These are phyloP conservation scores for Plasmodium gallinaceum DNA, from an alignment of 169 alveolate species.

Conservation along the genomic window DNA sequence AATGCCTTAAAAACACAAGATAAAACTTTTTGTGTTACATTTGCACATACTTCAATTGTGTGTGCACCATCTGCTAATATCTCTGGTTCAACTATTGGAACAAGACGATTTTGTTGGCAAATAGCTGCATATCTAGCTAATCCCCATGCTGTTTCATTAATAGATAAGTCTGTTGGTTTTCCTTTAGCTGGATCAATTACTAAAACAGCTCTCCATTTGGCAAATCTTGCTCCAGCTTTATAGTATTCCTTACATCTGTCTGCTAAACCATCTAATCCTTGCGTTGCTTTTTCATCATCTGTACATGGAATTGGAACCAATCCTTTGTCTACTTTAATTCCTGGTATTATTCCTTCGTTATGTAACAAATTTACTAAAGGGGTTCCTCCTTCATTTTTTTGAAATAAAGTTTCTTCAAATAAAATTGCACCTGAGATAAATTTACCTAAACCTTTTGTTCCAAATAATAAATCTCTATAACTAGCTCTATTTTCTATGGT, in stretches of 20 bases:
- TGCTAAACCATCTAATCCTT: constrained; percentile 98
- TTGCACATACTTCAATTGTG: constrained; percentile 95
- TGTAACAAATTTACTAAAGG: constrained; percentile 91
- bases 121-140: constrained; percentile 99
- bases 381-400: constrained; percentile 92
- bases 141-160: constrained; percentile 96
- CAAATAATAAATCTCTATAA: constrained; percentile 96
- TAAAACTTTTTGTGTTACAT: constrained; percentile 95
- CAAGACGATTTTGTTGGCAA: constrained; percentile 97
- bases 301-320: constrained; percentile 93
- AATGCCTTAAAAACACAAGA: constrained; percentile 96
- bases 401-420: constrained; percentile 98
- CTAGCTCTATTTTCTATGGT: constrained; percentile 96
- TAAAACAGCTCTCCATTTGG: constrained; percentile 99
- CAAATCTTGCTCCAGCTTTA: constrained; percentile 98
- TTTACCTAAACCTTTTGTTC: constrained; percentile 93
- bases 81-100: constrained; percentile 99
- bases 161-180: constrained; percentile 94
- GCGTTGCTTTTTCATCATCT: constrained; percentile 92
- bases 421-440: constrained; percentile 98
- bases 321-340: constrained; percentile 98
- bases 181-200: constrained; percentile 92
- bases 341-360: constrained; percentile 96
- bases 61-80: constrained; percentile 98
- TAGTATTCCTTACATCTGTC: constrained; percentile 97